Evolutionary conservation across 2,329 filamentous ascomycete genomes (phyloP).

Genomic region (Thelonectria blattea): DNA sequence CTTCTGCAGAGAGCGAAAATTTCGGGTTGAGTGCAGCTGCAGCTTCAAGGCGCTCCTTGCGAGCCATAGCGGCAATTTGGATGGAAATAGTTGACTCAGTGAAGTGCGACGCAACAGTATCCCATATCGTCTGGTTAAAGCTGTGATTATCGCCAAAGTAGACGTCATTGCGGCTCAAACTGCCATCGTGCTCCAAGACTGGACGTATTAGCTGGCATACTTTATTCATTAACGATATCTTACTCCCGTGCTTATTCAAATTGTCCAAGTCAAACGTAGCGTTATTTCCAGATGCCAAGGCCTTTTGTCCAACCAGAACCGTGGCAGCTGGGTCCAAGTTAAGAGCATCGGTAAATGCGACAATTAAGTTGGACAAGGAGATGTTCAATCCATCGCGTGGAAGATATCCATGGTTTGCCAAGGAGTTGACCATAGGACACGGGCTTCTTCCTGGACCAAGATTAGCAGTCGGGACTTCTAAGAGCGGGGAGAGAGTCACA

Average conservation of each 20-base stretch:
- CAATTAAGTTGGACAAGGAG: constrained; percentile 10
- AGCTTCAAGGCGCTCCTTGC: constrained; percentile 27
- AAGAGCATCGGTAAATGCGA: constrained; percentile 30
- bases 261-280: constrained; percentile 33
- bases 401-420: constrained; percentile 17
- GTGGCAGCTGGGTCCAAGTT: constrained; percentile 35
- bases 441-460: constrained; percentile 14
- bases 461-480: constrained; percentile 1
- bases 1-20: constrained; percentile 18
- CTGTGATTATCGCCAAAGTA: constrained; percentile 34
- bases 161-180: constrained; percentile 30
- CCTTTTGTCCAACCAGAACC: constrained; percentile 29
- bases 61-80: constrained; percentile 25
- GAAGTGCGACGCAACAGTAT: constrained; percentile 25
- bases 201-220: not conserved
- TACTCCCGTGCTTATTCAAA: constrained; percentile 28
- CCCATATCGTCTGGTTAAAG: constrained; percentile 35
- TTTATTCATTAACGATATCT: not conserved
- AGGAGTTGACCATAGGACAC: constrained; percentile 15
- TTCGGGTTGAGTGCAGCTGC: constrained; percentile 29
- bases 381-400: constrained; percentile 14
- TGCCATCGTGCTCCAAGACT: constrained; percentile 35
- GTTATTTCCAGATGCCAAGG: constrained; percentile 27
- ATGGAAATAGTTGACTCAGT: constrained; percentile 32
- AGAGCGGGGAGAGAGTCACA: not conserved